Conservation (phyloP, 805 yeast species). For the Metschnikowia baotianmanensis region DNA sequence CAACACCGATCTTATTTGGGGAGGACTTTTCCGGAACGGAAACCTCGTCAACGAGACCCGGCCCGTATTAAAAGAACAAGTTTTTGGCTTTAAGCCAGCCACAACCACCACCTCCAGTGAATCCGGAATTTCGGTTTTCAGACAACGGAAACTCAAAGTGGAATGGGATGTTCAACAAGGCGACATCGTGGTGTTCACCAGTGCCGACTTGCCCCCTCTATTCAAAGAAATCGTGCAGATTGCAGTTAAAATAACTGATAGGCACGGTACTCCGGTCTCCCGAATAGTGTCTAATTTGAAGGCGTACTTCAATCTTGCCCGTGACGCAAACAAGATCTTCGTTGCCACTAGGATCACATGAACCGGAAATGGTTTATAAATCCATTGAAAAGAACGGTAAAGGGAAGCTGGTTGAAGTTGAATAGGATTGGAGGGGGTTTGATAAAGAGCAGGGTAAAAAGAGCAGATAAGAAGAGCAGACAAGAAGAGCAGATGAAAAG, state of each 20-base stretch:
- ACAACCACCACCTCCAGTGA: background rate
- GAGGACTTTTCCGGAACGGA: constrained; percentile 1
- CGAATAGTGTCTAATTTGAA: background rate
- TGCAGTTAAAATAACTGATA: constrained; percentile 5
- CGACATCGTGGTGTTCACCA: constrained; percentile 1
- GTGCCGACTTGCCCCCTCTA: background rate
- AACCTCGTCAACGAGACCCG: background rate
- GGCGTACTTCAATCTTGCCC: background rate
- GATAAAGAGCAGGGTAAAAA: too few species aligned
- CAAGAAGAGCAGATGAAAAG: too few species aligned
- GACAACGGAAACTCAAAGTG: background rate
- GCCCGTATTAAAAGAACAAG: background rate
- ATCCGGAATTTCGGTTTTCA: background rate
- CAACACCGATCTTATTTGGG: background rate
- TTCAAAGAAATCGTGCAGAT: constrained; percentile 3
- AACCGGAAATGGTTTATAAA: too few species aligned
- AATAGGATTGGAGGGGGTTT: background rate
- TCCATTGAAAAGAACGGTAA: background rate
- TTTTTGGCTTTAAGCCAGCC: background rate
- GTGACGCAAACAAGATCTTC: background rate
- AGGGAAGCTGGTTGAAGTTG: background rate
- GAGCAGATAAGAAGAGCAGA: too few species aligned
- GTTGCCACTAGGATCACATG: background rate
- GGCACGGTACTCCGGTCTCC: background rate
- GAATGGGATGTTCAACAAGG: background rate